Base-by-base conservation (phyloP, 768 basidiomycete genomes). In the Tulasnella sp. region DNA sequence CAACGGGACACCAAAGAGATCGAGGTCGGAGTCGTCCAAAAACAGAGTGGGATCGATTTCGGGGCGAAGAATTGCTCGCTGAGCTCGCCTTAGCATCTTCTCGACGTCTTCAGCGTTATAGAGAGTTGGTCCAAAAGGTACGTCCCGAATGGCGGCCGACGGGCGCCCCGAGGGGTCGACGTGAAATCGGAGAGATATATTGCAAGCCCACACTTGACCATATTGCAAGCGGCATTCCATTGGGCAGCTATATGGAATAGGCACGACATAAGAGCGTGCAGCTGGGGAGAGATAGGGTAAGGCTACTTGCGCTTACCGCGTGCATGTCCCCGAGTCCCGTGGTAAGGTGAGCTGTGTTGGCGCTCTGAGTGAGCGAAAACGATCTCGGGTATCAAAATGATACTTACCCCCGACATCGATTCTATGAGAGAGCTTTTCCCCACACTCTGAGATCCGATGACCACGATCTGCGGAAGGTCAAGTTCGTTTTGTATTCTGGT, bases 341-440 rank as follows among this genome's bases (percentile, higher is more conserved):
- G 93, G 93, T 0, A 94, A 86, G 0, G 89, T 92, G n/a, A 94
- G 90, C 0, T 93, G 40, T 24, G 18, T 7, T 12, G 34, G 6
- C 14, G 18, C 16, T 14, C 6, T 16, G 28, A 1, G 1, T 24
- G 16, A n/a, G 34, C n/a, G 28, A 7, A 24, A 1, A 42, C 50
- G 6, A 46, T 24, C 34, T 46, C 31, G 34, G 41, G 8, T 7
- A 48, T 22, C 9, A 18, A 4, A 42, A 60, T 81, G 22, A 37
- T 22, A 60, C 81, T 37, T 78, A 82, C 82, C 22, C 83, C 77
- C 0, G 92, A 93, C 64, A 94, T 93, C 0, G 92, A 89, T 82
- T 94, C 93, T 12, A 94, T 94, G 5, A 94, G 88, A 0, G 93
- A 94, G 0, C 92, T 93, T 83, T 94, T 94, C 0, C 93, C 93